Base-by-base conservation (phyloP, 202 grass and related monocot genomes). In the Zizania palustris region DNA sequence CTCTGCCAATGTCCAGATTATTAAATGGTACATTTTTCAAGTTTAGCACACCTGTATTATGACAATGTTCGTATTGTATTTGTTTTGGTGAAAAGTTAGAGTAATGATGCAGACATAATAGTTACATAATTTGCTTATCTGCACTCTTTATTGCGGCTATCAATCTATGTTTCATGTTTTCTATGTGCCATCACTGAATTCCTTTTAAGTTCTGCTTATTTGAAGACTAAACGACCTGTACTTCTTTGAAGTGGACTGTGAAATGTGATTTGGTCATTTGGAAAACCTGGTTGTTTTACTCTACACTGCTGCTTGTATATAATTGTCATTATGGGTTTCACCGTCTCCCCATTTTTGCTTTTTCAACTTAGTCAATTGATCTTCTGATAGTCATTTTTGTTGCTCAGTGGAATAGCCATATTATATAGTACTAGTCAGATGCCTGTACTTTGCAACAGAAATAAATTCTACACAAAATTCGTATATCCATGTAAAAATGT, bases 361-460 rank as follows among this genome's bases (percentile, higher is more conserved):
- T 51, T 61, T 13, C 5, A 6, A 55, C 7, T 9, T 18, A 69
- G 35, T 28, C 28, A 28, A 69, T 67, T 42, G 34, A 79, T 15
- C 40, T 66, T 65, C 38, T 85, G 49, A 14, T 79, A 21, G 20
- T 79, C 40, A 57, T 5, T 66, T 39, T 61, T 20, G n/a, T 71
- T 80, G 43, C 63, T 53, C 6, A 69, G 6, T 55, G 63, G 57
- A 71, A 45, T 70, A 42, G 33, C 33, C 20, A 13, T 56, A 67
- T 43, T 81, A 45, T 59, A n/a, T n/a, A n/a, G n/a, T n/a, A n/a
- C n/a, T n/a, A n/a, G n/a, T n/a, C n/a, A n/a, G n/a, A n/a, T n/a
- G n/a, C n/a, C n/a, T n/a, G n/a, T n/a, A n/a, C n/a, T n/a, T n/a
- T n/a, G n/a, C n/a, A n/a, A n/a, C n/a, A n/a, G n/a, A n/a, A n/a